Conservation (phyloP, 106 monocot genomes). For the Cymbidium sinense region DNA sequence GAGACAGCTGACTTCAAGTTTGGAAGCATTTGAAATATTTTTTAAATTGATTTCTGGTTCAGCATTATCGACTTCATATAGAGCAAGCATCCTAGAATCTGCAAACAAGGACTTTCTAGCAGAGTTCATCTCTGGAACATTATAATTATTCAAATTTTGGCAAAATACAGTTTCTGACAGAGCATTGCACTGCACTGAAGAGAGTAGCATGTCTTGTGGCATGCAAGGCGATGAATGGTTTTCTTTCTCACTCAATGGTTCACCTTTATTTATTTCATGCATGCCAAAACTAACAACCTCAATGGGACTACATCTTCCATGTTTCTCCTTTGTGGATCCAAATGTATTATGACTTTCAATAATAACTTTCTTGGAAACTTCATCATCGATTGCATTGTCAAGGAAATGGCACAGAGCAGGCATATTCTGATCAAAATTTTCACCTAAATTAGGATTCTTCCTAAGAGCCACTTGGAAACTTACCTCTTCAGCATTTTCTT, state of each 20-base stretch:
- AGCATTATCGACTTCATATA: constrained; percentile 9
- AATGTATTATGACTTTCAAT: background rate
- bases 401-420: background rate
- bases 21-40: background rate
- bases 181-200: background rate
- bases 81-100: constrained; percentile 2
- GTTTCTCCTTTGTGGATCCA: constrained; percentile 8
- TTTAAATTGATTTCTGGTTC: constrained; percentile 3
- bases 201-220: constrained; percentile 5
- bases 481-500: constrained; percentile 1
- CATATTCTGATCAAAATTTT: constrained; percentile 13
- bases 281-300: constrained; percentile 15
- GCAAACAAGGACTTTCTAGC: background rate
- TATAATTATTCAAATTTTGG: constrained; percentile 18
- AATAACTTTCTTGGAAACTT: constrained; percentile 4
- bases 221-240: constrained; percentile 14
- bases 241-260: background rate
- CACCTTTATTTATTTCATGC: background rate
- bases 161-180: constrained; percentile 55
- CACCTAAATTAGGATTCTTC: background rate
- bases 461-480: background rate
- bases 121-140: constrained; percentile 12
- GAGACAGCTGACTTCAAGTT: background rate
- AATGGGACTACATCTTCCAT: constrained; percentile 8
- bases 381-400: constrained; percentile 1